phyloP scores from a whole-genome alignment of 140 eudicot genomes.

The Oenanthe javanica region DNA sequence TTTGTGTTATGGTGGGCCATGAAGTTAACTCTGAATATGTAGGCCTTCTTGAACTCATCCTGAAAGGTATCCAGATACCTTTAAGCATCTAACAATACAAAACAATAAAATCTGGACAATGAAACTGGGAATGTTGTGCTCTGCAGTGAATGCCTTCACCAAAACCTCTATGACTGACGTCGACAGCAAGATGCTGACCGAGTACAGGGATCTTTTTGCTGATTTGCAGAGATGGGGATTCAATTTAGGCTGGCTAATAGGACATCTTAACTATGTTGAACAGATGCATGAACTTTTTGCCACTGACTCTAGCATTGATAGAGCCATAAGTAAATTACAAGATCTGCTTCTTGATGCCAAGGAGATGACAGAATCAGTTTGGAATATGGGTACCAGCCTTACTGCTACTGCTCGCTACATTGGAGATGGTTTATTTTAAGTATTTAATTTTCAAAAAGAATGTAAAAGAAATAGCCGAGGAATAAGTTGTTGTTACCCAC shows the following conservation, averaged over 20 bases:
- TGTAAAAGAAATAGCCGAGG: neutral
- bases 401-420: too few species aligned
- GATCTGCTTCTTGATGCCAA: neutral
- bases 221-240: neutral
- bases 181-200: neutral
- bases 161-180: neutral
- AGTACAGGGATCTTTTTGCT: neutral
- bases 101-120: neutral
- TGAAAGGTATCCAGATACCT: neutral
- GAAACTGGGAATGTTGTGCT: neutral
- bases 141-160: neutral
- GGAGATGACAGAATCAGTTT: too few species aligned
- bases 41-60: neutral
- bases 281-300: neutral
- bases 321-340: neutral
- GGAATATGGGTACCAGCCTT: too few species aligned
- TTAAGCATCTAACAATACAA: neutral
- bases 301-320: neutral
- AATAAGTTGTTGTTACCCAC: too few species aligned
- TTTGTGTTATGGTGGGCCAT: neutral
- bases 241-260: neutral
- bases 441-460: too few species aligned
- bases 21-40: neutral
- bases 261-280: neutral
- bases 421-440: neutral